Base-by-base conservation (phyloP, 208 protist genomes). In the Tritrichomonas foetus region DNA sequence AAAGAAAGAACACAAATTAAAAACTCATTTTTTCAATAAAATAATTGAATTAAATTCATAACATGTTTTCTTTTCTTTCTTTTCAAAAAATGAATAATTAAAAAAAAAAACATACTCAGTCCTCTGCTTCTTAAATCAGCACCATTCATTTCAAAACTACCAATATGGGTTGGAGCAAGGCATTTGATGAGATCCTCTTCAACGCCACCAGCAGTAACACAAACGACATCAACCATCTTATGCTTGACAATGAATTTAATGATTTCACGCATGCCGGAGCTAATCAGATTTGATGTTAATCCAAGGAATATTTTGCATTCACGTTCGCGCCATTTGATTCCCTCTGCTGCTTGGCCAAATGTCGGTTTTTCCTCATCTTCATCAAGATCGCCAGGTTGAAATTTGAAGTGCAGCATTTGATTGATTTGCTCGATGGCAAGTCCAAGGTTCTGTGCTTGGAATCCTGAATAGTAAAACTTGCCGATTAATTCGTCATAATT, bases 161-260 rank as follows among this genome's bases (percentile, higher is more conserved):
- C 99, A 0, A 99, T 30, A 84, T 98, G 96, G 20, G 98, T 99
- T 39, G 96, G 96, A 39, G 97, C 98, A 27, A 99, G 94, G 95
- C 98, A 99, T 96, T 99, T 99, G 94, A 99, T 99, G 41, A 99
- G 97, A 95, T 99, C 99, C 95, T 99, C 99, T 95, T 99, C 99
- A 50, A 99, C 95, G 49, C 98, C 99, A 47, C 99, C 99, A 1
- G 98, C 98, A 36, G 99, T 99, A 9, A 98, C 97, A 44, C 99
- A 98, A 82, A 99, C 96, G n/a, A 95, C 96, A 95, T 99, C 98
- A 39, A 95, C 97, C 69, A 97, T 92, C 39, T 96, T 96, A 95
- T 99, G 97, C 61, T 98, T 95, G 0, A 97, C 98, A 0, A 99
- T 96, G 94, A 97, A 99, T 33, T 97, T 96, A 94, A 99, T 99